Evolutionary conservation across 1,284 basidiomycete species (phyloP).

Genomic region (Filobasidium uniguttulatum): DNA sequence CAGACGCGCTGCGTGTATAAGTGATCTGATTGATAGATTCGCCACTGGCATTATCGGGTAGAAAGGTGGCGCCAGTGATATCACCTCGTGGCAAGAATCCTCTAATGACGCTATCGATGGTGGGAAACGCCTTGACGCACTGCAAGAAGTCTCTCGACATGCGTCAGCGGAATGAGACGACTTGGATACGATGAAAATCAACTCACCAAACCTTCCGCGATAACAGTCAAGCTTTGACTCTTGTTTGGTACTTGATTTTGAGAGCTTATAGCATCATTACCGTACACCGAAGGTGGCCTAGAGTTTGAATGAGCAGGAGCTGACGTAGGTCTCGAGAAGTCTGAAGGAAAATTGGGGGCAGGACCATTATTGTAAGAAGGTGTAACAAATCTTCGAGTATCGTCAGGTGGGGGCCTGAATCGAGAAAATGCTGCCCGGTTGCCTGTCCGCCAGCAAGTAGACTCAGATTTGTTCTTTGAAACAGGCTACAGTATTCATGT

Average conservation of each 20-base stretch:
- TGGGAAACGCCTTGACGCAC: neutral
- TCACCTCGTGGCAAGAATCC: neutral
- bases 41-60: neutral
- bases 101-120: neutral
- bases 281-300: too few relatives aligned
- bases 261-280: too few relatives aligned
- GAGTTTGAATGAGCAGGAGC: too few relatives aligned
- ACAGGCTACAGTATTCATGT: neutral
- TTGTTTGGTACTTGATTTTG: too few relatives aligned
- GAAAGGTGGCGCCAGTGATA: neutral
- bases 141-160: neutral
- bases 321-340: too few relatives aligned
- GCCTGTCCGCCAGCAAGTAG: neutral
- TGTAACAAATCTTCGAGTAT: too few relatives aligned
- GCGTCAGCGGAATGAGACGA: neutral
- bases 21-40: neutral
- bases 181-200: too few relatives aligned
- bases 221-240: too few relatives aligned
- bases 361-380: too few relatives aligned
- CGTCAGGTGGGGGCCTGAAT: neutral
- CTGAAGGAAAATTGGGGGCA: too few relatives aligned
- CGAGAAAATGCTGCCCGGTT: neutral
- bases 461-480: neutral
- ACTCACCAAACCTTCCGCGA: conserved; percentile 1
- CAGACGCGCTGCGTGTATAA: neutral